Evolutionary conservation across 805 yeast species (phyloP), one percentile per base, ranked within the genome.

Genomic region (Myxozyma neotropica): DNA sequence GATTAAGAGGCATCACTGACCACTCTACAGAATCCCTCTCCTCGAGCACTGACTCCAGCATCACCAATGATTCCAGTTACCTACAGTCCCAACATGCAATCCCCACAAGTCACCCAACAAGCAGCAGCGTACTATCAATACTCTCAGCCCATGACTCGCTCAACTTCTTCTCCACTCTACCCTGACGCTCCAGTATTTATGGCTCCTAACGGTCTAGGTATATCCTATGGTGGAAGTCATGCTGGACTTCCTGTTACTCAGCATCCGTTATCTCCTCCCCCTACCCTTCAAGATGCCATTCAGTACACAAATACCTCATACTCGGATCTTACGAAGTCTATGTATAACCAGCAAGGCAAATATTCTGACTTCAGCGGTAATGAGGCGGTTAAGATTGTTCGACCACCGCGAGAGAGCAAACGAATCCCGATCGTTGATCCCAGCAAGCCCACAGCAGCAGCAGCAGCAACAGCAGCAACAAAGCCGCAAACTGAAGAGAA

Each of bases 381-480:
- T 19, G 57, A 56, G 23, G 27, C 36, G 8, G 50, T 23, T n/a
- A 42, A 44, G 2, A 52, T 52, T 35, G 49, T 56, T 24, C 50
- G 52, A 7, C 59, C 59, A 13, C 59, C 62, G 3, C 45, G 44
- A n/a, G 65, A 54, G 44, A 61, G 52, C 39, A 58, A 58, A 53
- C 55, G 65, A 15, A 61, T 61, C 31, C 61, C 65, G 19, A 61
- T 58, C 23, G 51, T 58, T 13, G 49, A 61, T 58, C 63, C 65
- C 3, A 49, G 55, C 17, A 48, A 46, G 26, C 10, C 35, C 21
- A 33, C 29, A 29, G 1, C n/a, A 12, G 4, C 47, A 24, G 15
- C 23, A 35, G 12, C 33, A 7, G 33, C 33, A 29, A 29, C 33
- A 29, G 10, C 33, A 29, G 33, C 33, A 29, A 17, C 24, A 17